phyloP scores from a whole-genome alignment of 148 eudicot species.

The Limonium bicolor region DNA sequence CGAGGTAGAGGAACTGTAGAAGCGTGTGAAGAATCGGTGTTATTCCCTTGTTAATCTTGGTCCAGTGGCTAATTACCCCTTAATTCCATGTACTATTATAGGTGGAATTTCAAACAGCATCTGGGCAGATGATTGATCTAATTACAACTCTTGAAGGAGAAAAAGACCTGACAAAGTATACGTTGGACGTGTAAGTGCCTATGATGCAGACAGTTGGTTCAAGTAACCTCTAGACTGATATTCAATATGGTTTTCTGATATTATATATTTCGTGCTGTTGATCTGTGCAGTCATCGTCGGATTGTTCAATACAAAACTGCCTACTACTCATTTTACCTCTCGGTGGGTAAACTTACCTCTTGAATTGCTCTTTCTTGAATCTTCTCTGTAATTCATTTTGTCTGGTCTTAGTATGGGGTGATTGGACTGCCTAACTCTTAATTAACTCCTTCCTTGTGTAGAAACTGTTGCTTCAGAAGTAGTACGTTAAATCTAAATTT shows the following conservation, averaged over 20 bases:
- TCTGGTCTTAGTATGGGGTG: no score
- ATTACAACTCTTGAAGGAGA: constrained; percentile 86
- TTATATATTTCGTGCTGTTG: neutral
- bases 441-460: no score
- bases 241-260: neutral
- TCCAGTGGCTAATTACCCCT: neutral
- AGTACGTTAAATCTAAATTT: no score
- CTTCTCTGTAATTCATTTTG: no score
- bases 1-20: constrained; percentile 62
- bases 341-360: constrained; percentile 44
- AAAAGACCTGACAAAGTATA: constrained; percentile 76
- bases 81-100: no score
- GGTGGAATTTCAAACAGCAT: constrained; percentile 94
- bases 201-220: neutral
- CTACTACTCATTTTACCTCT: constrained; percentile 85
- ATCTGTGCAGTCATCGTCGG: constrained; percentile 64
- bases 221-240: neutral
- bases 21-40: neutral
- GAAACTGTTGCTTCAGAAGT: no score
- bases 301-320: constrained; percentile 95
- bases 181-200: constrained; percentile 63
- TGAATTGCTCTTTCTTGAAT: neutral
- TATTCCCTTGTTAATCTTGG: neutral
- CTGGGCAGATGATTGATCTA: constrained; percentile 97
- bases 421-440: no score